These are phyloP conservation scores for Harringtonia lauricola DNA, from an alignment of 2,329 filamentous ascomycete genomes.

Conservation along the genomic window DNA sequence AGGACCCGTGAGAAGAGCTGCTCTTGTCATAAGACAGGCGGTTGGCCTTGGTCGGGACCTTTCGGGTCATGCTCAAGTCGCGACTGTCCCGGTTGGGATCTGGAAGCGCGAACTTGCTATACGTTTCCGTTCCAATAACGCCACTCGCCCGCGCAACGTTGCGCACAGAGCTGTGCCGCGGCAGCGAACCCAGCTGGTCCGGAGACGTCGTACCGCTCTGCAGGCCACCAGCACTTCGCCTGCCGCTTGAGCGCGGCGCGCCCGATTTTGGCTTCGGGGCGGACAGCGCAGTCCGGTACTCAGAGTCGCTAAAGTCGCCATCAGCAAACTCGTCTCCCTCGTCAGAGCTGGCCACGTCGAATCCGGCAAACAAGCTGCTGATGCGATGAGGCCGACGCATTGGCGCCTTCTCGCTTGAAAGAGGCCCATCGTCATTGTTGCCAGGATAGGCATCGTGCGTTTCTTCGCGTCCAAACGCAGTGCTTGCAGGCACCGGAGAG, in stretches of 20 bases:
- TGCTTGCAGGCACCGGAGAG: constrained; percentile 25
- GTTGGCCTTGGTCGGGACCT: constrained; percentile 19
- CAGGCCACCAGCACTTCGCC: constrained; percentile 30
- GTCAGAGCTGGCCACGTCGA: constrained; percentile 61
- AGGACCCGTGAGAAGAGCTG: constrained; percentile 22
- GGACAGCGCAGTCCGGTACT: constrained; percentile 55
- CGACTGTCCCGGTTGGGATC: constrained; percentile 18
- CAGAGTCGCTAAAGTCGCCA: constrained; percentile 51
- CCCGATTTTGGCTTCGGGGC: constrained; percentile 43
- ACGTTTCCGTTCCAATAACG: constrained; percentile 28
- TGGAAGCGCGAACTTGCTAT: constrained; percentile 30
- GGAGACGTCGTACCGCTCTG: constrained; percentile 28
- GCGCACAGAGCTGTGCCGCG: constrained; percentile 7
- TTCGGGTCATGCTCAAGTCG: constrained; percentile 15
- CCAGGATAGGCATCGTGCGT: constrained; percentile 60
- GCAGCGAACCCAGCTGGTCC: constrained; percentile 21
- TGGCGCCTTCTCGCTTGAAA: constrained; percentile 48
- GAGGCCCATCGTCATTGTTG: constrained; percentile 69
- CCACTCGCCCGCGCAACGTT: constrained; percentile 17
- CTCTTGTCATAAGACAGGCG: constrained; percentile 26
- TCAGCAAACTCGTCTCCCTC: constrained; percentile 54
- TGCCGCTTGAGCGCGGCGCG: constrained; percentile 16
- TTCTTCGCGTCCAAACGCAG: constrained; percentile 21
- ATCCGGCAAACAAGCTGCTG: constrained; percentile 79
- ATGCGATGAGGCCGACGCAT: constrained; percentile 62